These are phyloP conservation scores for Erythrophleum ivorense DNA, from an alignment of 331 rosid species.

Conservation along the genomic window DNA sequence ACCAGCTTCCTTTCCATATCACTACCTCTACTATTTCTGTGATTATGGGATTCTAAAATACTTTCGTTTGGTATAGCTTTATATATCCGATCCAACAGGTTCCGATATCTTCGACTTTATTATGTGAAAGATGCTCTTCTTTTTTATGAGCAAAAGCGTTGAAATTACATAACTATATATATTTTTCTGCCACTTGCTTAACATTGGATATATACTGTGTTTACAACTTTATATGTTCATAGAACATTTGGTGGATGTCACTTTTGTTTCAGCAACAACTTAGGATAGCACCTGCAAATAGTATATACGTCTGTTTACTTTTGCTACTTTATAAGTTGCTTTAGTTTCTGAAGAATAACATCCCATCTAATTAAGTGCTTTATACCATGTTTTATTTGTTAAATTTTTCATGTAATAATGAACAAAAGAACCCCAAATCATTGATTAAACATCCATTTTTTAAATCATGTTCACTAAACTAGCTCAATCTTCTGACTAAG, in stretches of 20 bases:
- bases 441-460: not conserved
- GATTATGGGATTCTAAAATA: not conserved
- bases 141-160: conserved; percentile 33
- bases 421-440: not conserved
- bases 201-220: too few relatives aligned
- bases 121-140: conserved; percentile 32
- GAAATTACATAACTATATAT: conserved; percentile 24
- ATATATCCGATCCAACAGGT: conserved; percentile 38
- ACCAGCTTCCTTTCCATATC: not conserved
- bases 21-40: conserved; percentile 21
- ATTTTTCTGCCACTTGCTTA: too few relatives aligned
- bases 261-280: conserved; percentile 28
- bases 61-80: conserved; percentile 11
- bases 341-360: conserved; percentile 35
- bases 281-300: not conserved
- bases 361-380: conserved; percentile 6
- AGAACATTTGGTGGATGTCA: conserved; percentile 33
- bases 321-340: conserved; percentile 26
- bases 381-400: not conserved
- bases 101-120: conserved; percentile 33
- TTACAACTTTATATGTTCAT: not conserved
- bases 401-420: not conserved
- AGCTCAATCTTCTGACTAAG: not conserved
- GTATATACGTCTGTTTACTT: not conserved
- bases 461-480: too few relatives aligned